phyloP scores from a whole-genome alignment of 108 stramenopile genomes.

The Nannochloropsis gaditana region DNA sequence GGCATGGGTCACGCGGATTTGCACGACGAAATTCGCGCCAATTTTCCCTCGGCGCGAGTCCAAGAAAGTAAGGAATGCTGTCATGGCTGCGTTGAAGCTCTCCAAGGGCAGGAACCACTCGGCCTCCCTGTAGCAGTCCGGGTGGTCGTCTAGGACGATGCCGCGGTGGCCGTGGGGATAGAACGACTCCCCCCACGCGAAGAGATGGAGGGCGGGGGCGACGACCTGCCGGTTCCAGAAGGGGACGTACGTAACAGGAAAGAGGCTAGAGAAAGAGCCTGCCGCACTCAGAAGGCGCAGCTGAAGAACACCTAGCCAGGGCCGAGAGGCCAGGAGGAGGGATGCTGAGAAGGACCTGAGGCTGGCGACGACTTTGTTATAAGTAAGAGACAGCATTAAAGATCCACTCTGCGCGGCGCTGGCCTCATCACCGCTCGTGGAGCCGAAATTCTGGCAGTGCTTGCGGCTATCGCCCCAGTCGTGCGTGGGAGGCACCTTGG shows the following conservation, averaged over 20 bases:
- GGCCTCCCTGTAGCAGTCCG: neutral
- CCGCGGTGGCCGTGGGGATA: neutral
- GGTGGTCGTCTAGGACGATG: neutral
- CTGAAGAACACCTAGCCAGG: neutral
- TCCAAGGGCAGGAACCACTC: neutral
- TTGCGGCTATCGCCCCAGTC: neutral
- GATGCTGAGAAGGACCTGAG: neutral
- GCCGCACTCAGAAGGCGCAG: neutral
- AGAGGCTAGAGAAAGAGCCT: neutral
- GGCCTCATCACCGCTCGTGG: neutral
- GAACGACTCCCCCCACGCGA: neutral
- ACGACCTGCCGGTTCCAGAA: neutral
- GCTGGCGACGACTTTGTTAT: neutral
- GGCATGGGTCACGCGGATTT: neutral
- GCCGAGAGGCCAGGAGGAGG: neutral
- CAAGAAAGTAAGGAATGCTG: neutral
- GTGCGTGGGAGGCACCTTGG: neutral
- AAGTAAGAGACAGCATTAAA: neutral
- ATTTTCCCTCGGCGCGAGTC: neutral
- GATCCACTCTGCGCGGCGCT: neutral
- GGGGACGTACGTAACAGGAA: neutral
- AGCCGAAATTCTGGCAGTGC: neutral
- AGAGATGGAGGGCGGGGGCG: neutral
- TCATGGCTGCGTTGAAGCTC: neutral
- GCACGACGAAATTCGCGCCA: neutral